Conservation (phyloP, 2,329 filamentous ascomycete species). For the Colletotrichum sp. region DNA sequence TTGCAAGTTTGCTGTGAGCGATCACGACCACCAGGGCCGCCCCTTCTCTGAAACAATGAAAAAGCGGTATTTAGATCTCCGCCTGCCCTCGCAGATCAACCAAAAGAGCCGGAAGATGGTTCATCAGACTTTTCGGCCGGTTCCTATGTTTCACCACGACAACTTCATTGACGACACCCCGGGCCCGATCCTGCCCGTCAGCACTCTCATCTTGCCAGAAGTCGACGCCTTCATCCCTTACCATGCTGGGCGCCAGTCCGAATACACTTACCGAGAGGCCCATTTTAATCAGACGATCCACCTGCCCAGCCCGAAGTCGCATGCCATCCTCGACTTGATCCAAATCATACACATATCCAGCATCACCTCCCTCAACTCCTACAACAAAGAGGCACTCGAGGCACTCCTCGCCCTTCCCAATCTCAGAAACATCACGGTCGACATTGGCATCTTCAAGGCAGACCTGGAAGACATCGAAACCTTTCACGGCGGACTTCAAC, state of each 20-base stretch:
- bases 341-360: neutral
- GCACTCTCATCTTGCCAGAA: neutral
- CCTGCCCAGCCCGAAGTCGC: neutral
- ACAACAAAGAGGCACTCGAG: rapidly evolving
- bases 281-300: neutral
- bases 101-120: neutral
- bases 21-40: no score
- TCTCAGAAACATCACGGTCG: neutral
- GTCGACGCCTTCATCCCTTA: neutral
- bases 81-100: neutral
- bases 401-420: neutral
- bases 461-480: no score
- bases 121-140: neutral
- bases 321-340: neutral
- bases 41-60: no score
- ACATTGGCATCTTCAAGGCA: no score
- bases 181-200: neutral
- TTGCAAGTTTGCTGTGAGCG: neutral
- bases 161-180: no score
- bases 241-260: neutral
- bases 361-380: neutral
- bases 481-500: no score
- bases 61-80: neutral
- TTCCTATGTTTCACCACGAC: no score
- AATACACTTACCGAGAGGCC: neutral